A percentile compares a stretch with the other conserved stretches of the same genome.
Conservation (phyloP, 2,329 filamentous ascomycete genomes). For the Leptographium galeiforme region DNA sequence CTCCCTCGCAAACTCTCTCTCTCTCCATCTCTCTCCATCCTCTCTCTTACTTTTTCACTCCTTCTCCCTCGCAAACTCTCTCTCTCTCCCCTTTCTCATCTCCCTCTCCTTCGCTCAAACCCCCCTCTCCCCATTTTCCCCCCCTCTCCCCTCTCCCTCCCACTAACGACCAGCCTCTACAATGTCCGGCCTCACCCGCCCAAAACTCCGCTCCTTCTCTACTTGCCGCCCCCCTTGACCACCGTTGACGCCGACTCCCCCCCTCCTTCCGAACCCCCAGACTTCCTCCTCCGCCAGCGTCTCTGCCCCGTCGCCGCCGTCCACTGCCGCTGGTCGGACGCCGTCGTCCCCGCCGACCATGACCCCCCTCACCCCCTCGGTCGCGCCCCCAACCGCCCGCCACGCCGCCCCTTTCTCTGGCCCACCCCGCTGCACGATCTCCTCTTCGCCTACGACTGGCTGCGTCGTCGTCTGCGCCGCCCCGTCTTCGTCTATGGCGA, state of each 20-base stretch:
- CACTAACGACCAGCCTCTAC: conserved; percentile 27
- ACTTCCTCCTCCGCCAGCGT: conserved; percentile 22
- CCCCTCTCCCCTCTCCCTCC: conserved; percentile 9
- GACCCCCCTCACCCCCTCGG: neutral
- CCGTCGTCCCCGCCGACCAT: neutral
- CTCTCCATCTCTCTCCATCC: too few relatives aligned
- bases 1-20: too few relatives aligned
- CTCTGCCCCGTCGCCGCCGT: conserved; percentile 37
- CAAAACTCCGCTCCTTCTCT: conserved; percentile 35
- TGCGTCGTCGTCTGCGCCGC: conserved; percentile 20
- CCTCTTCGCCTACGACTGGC: conserved; percentile 39
- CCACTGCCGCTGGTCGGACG: conserved; percentile 42
- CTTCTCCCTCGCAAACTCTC: too few relatives aligned
- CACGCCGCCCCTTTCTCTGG: conserved; percentile 27
- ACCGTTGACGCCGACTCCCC: conserved; percentile 15
- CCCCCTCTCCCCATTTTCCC: neutral
- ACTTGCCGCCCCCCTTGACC: conserved; percentile 33
- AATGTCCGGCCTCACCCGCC: conserved; percentile 26
- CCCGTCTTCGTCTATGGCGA: conserved; percentile 40
- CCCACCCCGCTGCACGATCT: conserved; percentile 45
- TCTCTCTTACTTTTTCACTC: too few relatives aligned
- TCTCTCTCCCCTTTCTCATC: too few relatives aligned
- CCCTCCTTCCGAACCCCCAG: conserved; percentile 16
- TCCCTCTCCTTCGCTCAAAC: too few relatives aligned
- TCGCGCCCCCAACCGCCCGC: neutral